Evolutionary conservation across 2,329 filamentous ascomycete species (phyloP).

Genomic region (Anisogramma anomala): DNA sequence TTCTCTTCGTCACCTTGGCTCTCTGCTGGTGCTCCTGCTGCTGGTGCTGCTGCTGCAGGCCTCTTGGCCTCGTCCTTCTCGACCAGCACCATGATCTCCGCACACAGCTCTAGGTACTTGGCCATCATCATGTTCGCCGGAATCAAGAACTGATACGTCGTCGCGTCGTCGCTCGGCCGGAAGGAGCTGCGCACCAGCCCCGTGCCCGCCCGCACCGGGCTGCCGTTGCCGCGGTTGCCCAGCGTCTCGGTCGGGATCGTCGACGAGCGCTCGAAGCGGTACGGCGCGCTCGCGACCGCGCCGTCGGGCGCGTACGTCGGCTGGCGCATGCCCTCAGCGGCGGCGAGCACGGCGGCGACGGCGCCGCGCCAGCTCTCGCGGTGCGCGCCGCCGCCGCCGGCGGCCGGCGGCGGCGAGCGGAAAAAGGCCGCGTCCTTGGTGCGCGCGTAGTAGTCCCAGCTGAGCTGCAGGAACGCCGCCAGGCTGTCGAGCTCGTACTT

Average conservation of each 20-base stretch:
- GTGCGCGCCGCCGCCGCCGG: not conserved
- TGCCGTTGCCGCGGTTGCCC: constrained; percentile 54
- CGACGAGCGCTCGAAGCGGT: constrained; percentile 60
- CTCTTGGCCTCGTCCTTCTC: constrained; percentile 22
- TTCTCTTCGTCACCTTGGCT: not conserved
- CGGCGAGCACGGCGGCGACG: constrained; percentile 49
- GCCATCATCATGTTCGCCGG: constrained; percentile 65
- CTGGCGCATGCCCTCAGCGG: constrained; percentile 51
- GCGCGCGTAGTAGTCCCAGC: constrained; percentile 58
- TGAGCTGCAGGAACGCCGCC: constrained; percentile 61
- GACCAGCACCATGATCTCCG: constrained; percentile 24
- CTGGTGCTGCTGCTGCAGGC: constrained; percentile 9
- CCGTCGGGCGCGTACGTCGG: constrained; percentile 53
- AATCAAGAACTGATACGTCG: constrained; percentile 66
- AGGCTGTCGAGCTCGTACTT: constrained; percentile 78
- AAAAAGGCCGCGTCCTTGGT: constrained; percentile 58
- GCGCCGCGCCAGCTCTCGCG: constrained; percentile 47
- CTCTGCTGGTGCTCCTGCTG: not conserved
- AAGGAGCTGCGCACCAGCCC: constrained; percentile 67
- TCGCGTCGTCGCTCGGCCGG: constrained; percentile 67
- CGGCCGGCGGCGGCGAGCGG: constrained; percentile 1
- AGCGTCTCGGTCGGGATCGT: constrained; percentile 62
- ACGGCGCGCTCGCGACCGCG: constrained; percentile 42
- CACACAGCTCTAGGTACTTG: constrained; percentile 35
- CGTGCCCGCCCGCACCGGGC: constrained; percentile 56